Evolutionary conservation across 2,329 filamentous ascomycete genomes (phyloP), one percentile per base, ranked within the genome.

Genomic region (Colletotrichum sp.): DNA sequence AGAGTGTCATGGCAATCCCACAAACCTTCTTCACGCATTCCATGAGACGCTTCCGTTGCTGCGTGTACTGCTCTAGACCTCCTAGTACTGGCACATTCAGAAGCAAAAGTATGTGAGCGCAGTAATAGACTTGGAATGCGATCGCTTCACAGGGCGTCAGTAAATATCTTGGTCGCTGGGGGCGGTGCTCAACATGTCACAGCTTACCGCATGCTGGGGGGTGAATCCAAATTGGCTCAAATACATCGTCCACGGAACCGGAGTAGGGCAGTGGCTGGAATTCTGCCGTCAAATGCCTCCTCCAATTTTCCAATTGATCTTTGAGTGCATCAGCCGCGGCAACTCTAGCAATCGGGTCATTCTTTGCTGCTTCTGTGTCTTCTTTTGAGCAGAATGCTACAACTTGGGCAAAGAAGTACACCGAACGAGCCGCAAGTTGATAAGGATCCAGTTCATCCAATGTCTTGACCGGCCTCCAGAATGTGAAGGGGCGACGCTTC

Each of bases 341-440:
- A 39, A 90, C 87, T 24, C 89, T 85, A 39, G 66, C 85, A 28
- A 90, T 86, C 22, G 89, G 85, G 55, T 74, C 75, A 18, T 28
- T 44, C 39, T 55, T 70, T 12, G 62, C 75, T 6, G 32, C 71
- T 30, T 77, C 68, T 1, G 62, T 71, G 10, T 79, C 75, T 8
- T 75, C 44, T 84, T 86, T 85, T 0, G 90, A 90, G 63, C 89
- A 89, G 80, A 90, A 93, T 72, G 92, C 90, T 7, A 92, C 87
- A 4, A 88, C 88, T 78, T 91, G 88, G 1, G 89, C 88, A 6
- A 92, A 85, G 3, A 92, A 85, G 78, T 90, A 93, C 0, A 90
- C 84, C 0, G 90, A 86, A 1, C 89, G 85, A 6, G 86, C 85
- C 0, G 90, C 90, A 32, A 93, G 83, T 68, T 92, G 91, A 69